phyloP scores from a whole-genome alignment of 2,329 filamentous ascomycete genomes.

The Talaromyces marneffei region DNA sequence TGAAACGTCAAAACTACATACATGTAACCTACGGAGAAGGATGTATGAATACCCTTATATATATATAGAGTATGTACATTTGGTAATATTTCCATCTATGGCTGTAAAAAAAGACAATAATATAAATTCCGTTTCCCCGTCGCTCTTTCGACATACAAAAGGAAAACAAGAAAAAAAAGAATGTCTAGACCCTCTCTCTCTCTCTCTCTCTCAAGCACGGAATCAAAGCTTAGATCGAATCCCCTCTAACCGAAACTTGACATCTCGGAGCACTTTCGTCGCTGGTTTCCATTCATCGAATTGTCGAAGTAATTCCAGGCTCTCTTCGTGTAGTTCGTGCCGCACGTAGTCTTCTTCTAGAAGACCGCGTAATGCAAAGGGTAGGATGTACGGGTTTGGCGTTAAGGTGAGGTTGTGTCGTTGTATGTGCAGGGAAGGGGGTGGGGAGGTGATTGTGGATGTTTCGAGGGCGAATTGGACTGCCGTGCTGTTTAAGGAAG shows the following conservation, averaged over 20 bases:
- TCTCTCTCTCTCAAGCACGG: no score
- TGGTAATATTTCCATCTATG: background rate
- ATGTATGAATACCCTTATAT: no score
- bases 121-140: background rate
- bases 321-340: conserved; percentile 70
- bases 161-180: background rate
- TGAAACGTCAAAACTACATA: no score
- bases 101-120: background rate
- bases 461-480: conserved; percentile 70
- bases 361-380: conserved; percentile 91
- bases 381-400: conserved; percentile 81
- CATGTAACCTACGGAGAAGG: no score
- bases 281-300: conserved; percentile 92
- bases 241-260: conserved; percentile 88
- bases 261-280: conserved; percentile 88
- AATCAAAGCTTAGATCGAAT: conserved; percentile 69
- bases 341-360: conserved; percentile 89
- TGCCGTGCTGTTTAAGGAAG: conserved; percentile 55
- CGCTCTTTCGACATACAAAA: background rate
- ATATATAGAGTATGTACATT: no score
- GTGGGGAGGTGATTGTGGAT: conserved; percentile 43
- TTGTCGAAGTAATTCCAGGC: conserved; percentile 69
- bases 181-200: background rate
- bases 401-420: conserved; percentile 39
- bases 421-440: conserved; percentile 48